Evolutionary conservation across 352 stramenopile species (phyloP).

Genomic region (Phytophthora litchii): DNA sequence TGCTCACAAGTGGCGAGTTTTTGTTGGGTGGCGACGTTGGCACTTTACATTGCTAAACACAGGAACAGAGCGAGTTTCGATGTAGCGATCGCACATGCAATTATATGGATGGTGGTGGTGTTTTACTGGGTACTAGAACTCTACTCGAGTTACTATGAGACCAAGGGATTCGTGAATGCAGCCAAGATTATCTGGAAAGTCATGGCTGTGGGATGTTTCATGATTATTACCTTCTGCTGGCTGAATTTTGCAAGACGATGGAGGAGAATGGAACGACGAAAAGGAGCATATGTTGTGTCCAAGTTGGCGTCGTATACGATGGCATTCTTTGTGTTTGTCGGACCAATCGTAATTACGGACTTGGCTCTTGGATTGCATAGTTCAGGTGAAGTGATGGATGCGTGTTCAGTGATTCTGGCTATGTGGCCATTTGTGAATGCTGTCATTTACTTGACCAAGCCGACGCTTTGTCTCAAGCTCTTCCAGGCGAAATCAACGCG

Average conservation of each 20-base stretch:
- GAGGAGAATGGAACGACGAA: constrained; percentile 46
- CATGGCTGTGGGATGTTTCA: constrained; percentile 61
- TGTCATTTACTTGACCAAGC: constrained; percentile 75
- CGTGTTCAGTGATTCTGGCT: constrained; percentile 59
- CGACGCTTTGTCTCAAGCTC: constrained; percentile 58
- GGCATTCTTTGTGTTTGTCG: constrained; percentile 77
- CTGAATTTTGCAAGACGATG: constrained; percentile 59
- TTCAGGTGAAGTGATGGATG: constrained; percentile 40
- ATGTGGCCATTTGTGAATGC: constrained; percentile 85
- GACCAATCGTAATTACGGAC: constrained; percentile 72
- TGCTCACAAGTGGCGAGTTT: constrained; percentile 81
- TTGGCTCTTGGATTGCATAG: constrained; percentile 54
- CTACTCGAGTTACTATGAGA: constrained; percentile 69
- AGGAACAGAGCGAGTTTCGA: constrained; percentile 62
- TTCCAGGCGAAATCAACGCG: constrained; percentile 47
- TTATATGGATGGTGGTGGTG: constrained; percentile 81
- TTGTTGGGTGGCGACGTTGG: constrained; percentile 77
- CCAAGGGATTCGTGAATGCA: constrained; percentile 42
- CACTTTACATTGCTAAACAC: constrained; percentile 77
- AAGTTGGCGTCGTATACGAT: constrained; percentile 84
- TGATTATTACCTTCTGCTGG: constrained; percentile 68
- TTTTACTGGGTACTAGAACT: constrained; percentile 82
- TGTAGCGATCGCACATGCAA: constrained; percentile 71
- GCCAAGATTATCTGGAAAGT: constrained; percentile 81
- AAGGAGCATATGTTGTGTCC: constrained; percentile 69